These are phyloP conservation scores for Oryza rufipogon DNA, from an alignment of 176 grass and related monocot genomes.

Conservation along the genomic window DNA sequence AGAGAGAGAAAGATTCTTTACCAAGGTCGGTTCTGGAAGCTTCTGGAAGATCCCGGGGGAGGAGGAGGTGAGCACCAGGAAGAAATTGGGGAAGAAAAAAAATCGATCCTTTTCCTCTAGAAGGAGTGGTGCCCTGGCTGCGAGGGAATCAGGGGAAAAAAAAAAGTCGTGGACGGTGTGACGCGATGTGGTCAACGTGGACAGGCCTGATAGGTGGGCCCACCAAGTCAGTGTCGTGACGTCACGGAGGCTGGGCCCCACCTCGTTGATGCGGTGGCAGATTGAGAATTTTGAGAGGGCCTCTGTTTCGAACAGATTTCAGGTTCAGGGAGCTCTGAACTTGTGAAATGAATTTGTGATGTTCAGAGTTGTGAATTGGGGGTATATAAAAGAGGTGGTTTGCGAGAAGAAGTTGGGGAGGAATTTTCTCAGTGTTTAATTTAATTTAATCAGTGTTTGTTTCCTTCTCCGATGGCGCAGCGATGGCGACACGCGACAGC, in stretches of 20 bases:
- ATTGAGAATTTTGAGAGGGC: too few relatives aligned
- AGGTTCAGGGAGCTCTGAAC: neutral
- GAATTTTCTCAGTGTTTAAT: too few relatives aligned
- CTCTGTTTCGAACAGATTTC: neutral
- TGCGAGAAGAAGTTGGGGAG: neutral
- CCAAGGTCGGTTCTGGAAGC: constrained; percentile 14
- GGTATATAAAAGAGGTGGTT: neutral
- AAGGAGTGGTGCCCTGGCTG: neutral
- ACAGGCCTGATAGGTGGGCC: neutral
- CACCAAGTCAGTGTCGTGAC: neutral
- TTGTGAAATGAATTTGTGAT: neutral
- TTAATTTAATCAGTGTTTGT: too few relatives aligned
- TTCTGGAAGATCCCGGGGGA: constrained; percentile 6
- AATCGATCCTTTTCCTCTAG: neutral
- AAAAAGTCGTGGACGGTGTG: neutral
- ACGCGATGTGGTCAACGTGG: constrained; percentile 15
- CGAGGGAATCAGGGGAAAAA: neutral
- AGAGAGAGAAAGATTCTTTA: neutral
- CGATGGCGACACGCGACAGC: neutral
- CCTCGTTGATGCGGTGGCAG: neutral
- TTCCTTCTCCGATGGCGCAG: too few relatives aligned
- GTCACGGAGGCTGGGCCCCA: neutral
- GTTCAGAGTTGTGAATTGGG: neutral
- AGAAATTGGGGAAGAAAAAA: constrained; percentile 18
- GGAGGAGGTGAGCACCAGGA: neutral